Percentiles rank a stretch among this genome's conserved stretches.
phyloP scores from a whole-genome alignment of 176 grass and related monocot species.

The Chloris gayana region DNA sequence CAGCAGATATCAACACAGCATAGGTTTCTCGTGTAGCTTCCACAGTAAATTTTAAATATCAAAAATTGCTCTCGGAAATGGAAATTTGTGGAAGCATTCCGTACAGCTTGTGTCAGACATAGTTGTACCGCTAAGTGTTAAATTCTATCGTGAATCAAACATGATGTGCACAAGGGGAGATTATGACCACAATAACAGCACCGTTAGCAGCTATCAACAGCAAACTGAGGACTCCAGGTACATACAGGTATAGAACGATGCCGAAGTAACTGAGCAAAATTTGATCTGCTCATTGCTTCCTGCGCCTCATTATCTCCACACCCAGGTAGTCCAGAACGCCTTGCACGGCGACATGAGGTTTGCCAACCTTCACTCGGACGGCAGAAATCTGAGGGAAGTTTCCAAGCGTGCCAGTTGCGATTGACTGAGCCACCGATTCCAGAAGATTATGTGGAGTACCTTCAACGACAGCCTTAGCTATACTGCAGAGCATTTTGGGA shows the following conservation, averaged over 20 bases:
- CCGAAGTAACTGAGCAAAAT: too few relatives aligned
- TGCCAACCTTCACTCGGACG: slow-evolving; percentile 75
- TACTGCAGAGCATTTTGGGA: slow-evolving; percentile 55
- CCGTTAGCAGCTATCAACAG: neutral
- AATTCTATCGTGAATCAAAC: neutral
- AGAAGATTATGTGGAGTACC: slow-evolving; percentile 71
- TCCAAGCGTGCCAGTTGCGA: slow-evolving; percentile 62
- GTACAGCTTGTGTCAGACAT: neutral
- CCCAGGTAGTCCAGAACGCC: slow-evolving; percentile 74
- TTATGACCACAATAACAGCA: too few relatives aligned
- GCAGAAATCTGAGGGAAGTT: slow-evolving; percentile 73
- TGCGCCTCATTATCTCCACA: slow-evolving; percentile 69
- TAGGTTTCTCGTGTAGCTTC: too few relatives aligned
- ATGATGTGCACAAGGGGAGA: neutral
- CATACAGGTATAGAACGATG: too few relatives aligned
- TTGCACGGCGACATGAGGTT: slow-evolving; percentile 76
- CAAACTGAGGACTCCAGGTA: neutral
- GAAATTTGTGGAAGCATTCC: neutral
- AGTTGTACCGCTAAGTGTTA: neutral
- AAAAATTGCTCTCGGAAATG: too few relatives aligned
- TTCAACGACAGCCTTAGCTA: slow-evolving; percentile 67
- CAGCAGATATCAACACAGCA: too few relatives aligned
- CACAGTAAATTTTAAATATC: too few relatives aligned
- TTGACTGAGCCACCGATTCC: slow-evolving; percentile 83
- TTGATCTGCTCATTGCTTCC: slow-evolving; percentile 28